These are phyloP conservation scores for Viola odorata DNA, from an alignment of 345 rosid species.

Conservation along the genomic window DNA sequence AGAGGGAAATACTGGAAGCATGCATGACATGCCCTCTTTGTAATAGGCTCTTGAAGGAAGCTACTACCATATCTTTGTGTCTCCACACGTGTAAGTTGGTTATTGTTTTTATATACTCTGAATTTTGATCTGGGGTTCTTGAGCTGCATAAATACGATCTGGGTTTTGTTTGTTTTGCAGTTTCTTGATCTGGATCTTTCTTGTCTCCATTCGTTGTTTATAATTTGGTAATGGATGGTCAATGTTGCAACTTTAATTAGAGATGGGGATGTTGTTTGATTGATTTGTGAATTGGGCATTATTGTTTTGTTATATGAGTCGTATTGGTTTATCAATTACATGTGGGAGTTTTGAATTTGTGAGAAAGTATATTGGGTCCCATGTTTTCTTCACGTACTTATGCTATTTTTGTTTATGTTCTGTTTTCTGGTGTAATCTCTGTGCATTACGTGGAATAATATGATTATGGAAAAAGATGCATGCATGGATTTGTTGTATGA, in stretches of 20 bases:
- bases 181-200: conserved; percentile 17
- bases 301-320: not conserved
- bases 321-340: conserved; percentile 1
- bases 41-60: conserved; percentile 49
- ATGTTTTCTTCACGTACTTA: not conserved
- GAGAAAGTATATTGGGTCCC: not conserved
- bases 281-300: not conserved
- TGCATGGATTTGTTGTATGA: not conserved
- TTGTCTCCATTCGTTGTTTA: not conserved
- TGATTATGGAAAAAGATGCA: not conserved
- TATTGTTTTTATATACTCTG: not conserved
- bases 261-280: not conserved
- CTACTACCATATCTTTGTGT: conserved; percentile 70
- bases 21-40: conserved; percentile 85
- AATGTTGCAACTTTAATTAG: not conserved
- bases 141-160: conserved; percentile 1
- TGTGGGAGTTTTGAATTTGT: conserved; percentile 7
- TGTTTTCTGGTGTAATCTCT: not conserved
- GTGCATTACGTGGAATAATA: not conserved
- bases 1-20: conserved; percentile 45
- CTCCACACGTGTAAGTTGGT: conserved; percentile 65
- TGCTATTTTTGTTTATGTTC: not conserved
- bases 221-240: not conserved
- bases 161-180: conserved; percentile 10
- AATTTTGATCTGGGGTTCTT: not conserved